A percentile compares a stretch with the other conserved stretches of the same genome.
Evolutionary conservation across 768 basidiomycete species (phyloP).

Genomic region (Boletus rubroflammeus): DNA sequence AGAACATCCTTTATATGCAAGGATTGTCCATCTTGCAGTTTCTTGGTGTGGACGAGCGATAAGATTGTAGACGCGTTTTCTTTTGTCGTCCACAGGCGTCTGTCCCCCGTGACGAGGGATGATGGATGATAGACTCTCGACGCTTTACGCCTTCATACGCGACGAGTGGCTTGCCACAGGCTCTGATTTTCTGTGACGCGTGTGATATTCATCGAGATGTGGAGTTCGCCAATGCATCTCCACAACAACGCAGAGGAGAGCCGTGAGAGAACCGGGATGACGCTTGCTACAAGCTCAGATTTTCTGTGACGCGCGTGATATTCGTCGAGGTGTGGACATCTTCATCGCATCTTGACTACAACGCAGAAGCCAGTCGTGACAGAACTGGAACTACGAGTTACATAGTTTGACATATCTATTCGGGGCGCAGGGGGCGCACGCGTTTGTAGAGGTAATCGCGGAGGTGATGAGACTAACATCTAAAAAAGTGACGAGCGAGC

Average conservation of each 20-base stretch:
- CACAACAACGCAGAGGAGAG: neutral
- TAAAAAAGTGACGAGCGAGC: neutral
- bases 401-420: too few relatives aligned
- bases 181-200: neutral
- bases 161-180: neutral
- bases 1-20: conserved; percentile 8
- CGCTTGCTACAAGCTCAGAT: neutral
- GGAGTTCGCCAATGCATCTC: neutral
- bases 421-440: too few relatives aligned
- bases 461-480: neutral
- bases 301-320: neutral
- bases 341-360: neutral
- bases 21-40: neutral
- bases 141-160: neutral
- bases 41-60: neutral
- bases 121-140: neutral
- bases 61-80: neutral
- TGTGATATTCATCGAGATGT: neutral
- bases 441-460: neutral
- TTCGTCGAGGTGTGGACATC: neutral
- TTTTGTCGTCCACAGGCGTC: neutral
- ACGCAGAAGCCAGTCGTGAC: neutral
- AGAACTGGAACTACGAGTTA: too few relatives aligned
- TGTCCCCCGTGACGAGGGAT: neutral
- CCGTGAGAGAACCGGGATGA: neutral